Evolutionary conservation across 1,284 basidiomycete species (phyloP).

Genomic region (Trametes sp.): DNA sequence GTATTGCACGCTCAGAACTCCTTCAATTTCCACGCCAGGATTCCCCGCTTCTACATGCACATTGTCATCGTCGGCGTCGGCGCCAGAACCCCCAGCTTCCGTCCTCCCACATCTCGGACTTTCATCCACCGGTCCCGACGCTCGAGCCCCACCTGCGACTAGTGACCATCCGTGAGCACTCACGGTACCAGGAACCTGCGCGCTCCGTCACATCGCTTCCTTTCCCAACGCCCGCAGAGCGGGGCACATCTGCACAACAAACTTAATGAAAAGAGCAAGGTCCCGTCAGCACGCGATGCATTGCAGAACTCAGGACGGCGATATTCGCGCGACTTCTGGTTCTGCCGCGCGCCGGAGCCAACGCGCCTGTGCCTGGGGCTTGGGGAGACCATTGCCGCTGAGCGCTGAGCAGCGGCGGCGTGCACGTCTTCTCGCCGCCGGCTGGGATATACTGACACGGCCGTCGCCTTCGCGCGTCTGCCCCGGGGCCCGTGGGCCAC

Average conservation of each 20-base stretch:
- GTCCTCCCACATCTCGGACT: not conserved
- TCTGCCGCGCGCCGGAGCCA: slow-evolving; percentile 2
- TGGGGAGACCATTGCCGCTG: not conserved
- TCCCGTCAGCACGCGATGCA: too few relatives aligned
- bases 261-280: not conserved
- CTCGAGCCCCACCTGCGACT: not conserved
- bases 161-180: too few relatives aligned
- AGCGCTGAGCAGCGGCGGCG: too few relatives aligned
- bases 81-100: not conserved
- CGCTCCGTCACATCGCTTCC: not conserved
- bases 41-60: not conserved
- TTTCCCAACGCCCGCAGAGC: slow-evolving; percentile 6
- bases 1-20: too few relatives aligned
- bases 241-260: slow-evolving; percentile 1
- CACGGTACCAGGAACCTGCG: too few relatives aligned
- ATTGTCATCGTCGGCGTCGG: not conserved
- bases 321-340: not conserved
- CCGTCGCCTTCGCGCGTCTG: not conserved
- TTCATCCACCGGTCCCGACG: slow-evolving; percentile 1
- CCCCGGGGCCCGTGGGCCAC: not conserved
- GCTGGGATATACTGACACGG: not conserved
- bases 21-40: not conserved
- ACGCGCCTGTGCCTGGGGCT: not conserved
- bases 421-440: not conserved
- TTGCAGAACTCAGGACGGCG: not conserved